Conservation (phyloP, 805 yeast genomes). For the Metschnikowia colocasiae region DNA sequence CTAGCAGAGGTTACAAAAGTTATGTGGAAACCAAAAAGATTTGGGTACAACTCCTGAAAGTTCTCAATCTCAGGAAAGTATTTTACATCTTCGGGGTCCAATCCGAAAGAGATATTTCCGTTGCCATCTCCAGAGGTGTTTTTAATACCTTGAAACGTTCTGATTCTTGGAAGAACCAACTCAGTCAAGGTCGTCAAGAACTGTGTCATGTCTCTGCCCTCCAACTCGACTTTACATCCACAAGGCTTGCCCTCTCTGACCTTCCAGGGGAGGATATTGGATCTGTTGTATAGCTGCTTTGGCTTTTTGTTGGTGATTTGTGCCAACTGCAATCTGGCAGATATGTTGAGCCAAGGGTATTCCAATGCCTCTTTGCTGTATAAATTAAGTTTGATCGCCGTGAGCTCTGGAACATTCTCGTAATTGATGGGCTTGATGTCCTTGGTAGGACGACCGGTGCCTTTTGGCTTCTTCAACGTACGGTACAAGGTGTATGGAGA, state of each 20-base stretch:
- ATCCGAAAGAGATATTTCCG: conserved; percentile 85
- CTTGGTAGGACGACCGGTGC: conserved; percentile 69
- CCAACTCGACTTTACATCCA: conserved; percentile 80
- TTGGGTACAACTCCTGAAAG: conserved; percentile 86
- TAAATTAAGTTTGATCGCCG: conserved; percentile 68
- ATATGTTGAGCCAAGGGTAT: conserved; percentile 66
- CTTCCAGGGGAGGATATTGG: conserved; percentile 82
- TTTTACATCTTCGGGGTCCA: conserved; percentile 70
- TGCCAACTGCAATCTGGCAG: conserved; percentile 76
- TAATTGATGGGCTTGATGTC: conserved; percentile 66
- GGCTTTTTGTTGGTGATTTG: conserved; percentile 95
- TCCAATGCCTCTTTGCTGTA: conserved; percentile 70
- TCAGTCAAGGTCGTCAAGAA: conserved; percentile 85
- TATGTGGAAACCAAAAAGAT: conserved; percentile 79
- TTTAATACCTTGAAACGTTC: conserved; percentile 79
- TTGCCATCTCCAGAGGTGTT: conserved; percentile 74
- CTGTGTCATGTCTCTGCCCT: conserved; percentile 80
- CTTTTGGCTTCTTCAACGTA: conserved; percentile 70
- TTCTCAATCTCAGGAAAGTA: conserved; percentile 92
- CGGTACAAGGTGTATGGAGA: conserved; percentile 89
- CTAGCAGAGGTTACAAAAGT: conserved; percentile 86
- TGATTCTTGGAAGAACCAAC: conserved; percentile 86
- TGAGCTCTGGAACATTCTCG: conserved; percentile 68
- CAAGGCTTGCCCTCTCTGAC: conserved; percentile 83
- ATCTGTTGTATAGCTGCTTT: conserved; percentile 62